Base-by-base conservation (phyloP, 257 asterid genomes). In the Ilex aquifolium region DNA sequence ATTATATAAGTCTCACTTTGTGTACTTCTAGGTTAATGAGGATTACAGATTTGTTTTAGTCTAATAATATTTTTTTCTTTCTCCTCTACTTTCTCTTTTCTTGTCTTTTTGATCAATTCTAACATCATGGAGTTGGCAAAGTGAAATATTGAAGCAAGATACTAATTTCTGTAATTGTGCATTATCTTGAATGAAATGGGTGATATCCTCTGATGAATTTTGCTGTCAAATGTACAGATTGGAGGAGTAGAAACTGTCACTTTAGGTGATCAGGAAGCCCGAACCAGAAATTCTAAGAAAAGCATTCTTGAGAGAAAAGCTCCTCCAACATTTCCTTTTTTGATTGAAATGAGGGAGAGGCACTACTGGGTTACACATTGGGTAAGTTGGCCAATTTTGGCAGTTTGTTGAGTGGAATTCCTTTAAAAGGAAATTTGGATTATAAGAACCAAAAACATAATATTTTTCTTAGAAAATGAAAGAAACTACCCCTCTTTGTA, bases 341-440 rank as follows among this genome's bases (percentile, higher is more conserved):
- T 86, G 69, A 77, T 88, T 71, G 95, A 88, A 80, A 80, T 86
- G 77, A 78, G 86, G 60, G 90, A 82, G 77, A 80, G 85, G 57
- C 65, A 88, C 72, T 63, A 80, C 71, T 88, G 92, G 92, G 65
- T 84, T 32, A 71, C 83, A 60, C 95, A 86, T 70, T 84, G 88
- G 87, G 96, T 88, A 59, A 80, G 86, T 82, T 63, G 59, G 49
- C 60, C n/a, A 56, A 57, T 17, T 13, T 65, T 63, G 59, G 3
- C 29, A 6, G 30, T 7, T 15, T 15, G 12, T 14, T 14, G 9
- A 52, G 27, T 6, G 5, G 10, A 48, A 48, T 4, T 48, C 53
- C 53, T 4, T 6, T 2, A 52, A 52, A 15, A n/a, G n/a, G n/a
- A n/a, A 52, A 6, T 6, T 52, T n/a, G 3, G 7, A 36, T 3